Percentiles rank a stretch among this genome's conserved stretches.
Evolutionary conservation across 176 grass and related monocot species (phyloP).

Genomic region (Carex littledalei): DNA sequence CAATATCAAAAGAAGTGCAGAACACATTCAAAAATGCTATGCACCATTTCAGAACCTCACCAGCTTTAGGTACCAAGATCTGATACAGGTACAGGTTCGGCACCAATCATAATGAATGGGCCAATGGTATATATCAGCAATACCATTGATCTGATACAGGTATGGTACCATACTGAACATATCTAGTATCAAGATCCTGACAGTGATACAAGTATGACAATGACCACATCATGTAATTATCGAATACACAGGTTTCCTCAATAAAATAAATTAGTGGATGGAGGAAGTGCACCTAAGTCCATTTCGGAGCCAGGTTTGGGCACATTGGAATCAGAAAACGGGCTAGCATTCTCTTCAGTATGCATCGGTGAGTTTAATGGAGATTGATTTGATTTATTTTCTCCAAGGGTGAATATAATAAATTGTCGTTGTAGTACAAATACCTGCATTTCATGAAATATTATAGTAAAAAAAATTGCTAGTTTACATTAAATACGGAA

Average conservation of each 20-base stretch:
- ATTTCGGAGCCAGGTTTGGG: conserved; percentile 86
- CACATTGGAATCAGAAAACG: conserved; percentile 40
- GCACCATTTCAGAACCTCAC: not conserved
- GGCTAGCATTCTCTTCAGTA: conserved; percentile 36
- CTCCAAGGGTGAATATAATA: conserved; percentile 70
- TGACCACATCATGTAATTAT: not conserved
- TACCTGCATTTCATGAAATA: conserved; percentile 50
- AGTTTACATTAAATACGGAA: not conserved
- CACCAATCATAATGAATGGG: conserved; percentile 10
- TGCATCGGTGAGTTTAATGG: conserved; percentile 43
- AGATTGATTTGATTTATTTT: conserved; percentile 63
- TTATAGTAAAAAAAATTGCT: not conserved
- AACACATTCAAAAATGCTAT: not conserved
- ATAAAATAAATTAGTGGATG: conserved; percentile 6
- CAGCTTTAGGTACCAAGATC: not conserved
- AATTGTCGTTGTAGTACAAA: conserved; percentile 96
- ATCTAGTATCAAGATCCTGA: not conserved
- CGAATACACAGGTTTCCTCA: not conserved
- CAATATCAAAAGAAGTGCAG: not conserved
- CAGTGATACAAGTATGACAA: not conserved
- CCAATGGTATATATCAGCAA: conserved; percentile 1
- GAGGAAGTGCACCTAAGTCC: conserved; percentile 47
- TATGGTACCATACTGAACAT: not conserved
- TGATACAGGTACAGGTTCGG: not conserved
- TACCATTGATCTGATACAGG: not conserved